Conservation (phyloP, 2,329 filamentous ascomycete species). For the Neofusicoccum sp. region DNA sequence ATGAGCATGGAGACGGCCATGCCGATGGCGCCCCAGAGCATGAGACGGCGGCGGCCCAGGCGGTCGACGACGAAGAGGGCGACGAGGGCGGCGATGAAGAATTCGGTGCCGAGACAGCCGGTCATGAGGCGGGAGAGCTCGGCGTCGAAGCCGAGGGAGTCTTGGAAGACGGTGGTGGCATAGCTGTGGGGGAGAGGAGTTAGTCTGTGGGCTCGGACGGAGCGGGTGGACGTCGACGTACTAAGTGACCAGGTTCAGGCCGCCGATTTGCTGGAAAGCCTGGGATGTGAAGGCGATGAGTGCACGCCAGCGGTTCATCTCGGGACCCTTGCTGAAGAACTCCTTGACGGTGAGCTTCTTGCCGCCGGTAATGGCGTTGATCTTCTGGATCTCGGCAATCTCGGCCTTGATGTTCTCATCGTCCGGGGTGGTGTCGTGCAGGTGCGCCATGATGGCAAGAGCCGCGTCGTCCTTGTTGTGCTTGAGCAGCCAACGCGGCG, state of each 20-base stretch:
- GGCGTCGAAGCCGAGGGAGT: constrained; percentile 15
- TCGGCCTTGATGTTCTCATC: constrained; percentile 60
- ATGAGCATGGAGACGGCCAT: constrained; percentile 35
- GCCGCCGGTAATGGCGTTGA: constrained; percentile 52
- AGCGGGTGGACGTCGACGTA: background rate
- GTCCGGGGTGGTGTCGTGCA: constrained; percentile 51
- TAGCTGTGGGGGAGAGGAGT: constrained; percentile 4
- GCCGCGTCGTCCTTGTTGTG: constrained; percentile 50
- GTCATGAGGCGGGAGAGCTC: constrained; percentile 35
- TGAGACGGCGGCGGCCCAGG: constrained; percentile 33
- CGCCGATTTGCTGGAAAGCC: constrained; percentile 65
- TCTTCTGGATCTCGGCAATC: constrained; percentile 58
- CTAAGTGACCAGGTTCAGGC: constrained; percentile 41
- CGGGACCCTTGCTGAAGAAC: constrained; percentile 62
- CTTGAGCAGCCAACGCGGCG: constrained; percentile 36
- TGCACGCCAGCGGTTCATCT: constrained; percentile 65
- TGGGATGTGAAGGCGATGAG: constrained; percentile 61
- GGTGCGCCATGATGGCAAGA: constrained; percentile 51
- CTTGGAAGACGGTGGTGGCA: constrained; percentile 19
- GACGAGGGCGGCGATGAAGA: constrained; percentile 32
- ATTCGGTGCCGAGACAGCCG: constrained; percentile 32
- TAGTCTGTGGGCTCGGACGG: background rate
- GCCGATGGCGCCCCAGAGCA: constrained; percentile 38
- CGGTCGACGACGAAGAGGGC: constrained; percentile 34
- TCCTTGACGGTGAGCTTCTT: constrained; percentile 49